Conservation (phyloP, 2,329 filamentous ascomycete species). For the Cladosporium sp. region DNA sequence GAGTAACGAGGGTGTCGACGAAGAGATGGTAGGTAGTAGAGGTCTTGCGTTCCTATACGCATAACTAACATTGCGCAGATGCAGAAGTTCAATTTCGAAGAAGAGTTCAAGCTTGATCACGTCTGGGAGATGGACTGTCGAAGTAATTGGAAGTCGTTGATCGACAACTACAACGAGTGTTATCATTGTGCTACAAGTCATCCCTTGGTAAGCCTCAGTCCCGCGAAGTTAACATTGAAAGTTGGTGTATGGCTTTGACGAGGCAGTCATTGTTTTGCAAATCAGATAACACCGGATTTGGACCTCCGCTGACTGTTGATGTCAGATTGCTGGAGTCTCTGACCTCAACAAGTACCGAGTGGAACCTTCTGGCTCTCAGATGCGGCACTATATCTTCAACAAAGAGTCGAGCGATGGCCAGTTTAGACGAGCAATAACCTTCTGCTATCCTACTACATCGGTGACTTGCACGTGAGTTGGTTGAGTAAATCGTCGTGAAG, state of each 20-base stretch:
- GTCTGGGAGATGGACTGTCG: constrained; percentile 57
- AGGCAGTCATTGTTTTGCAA: background rate
- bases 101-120: constrained; percentile 58
- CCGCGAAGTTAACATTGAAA: background rate
- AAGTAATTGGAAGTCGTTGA: constrained; percentile 60
- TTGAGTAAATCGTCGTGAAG: background rate
- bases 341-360: constrained; percentile 20
- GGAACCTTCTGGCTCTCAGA: constrained; percentile 14
- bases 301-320: background rate
- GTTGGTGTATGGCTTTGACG: background rate
- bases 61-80: constrained; percentile 29
- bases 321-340: constrained; percentile 40
- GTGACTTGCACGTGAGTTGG: constrained; percentile 20
- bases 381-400: constrained; percentile 21
- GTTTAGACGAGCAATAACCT: constrained; percentile 17
- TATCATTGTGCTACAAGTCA: constrained; percentile 62
- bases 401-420: constrained; percentile 16
- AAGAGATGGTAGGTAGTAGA: constrained; percentile 36
- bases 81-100: constrained; percentile 48
- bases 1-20: constrained; percentile 53
- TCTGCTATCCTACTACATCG: constrained; percentile 20
- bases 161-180: constrained; percentile 65
- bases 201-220: constrained; percentile 42
- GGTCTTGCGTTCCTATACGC: background rate
- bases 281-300: background rate